These are phyloP conservation scores for Buddleja alternifolia DNA, from an alignment of 257 asterid genomes.

Conservation along the genomic window DNA sequence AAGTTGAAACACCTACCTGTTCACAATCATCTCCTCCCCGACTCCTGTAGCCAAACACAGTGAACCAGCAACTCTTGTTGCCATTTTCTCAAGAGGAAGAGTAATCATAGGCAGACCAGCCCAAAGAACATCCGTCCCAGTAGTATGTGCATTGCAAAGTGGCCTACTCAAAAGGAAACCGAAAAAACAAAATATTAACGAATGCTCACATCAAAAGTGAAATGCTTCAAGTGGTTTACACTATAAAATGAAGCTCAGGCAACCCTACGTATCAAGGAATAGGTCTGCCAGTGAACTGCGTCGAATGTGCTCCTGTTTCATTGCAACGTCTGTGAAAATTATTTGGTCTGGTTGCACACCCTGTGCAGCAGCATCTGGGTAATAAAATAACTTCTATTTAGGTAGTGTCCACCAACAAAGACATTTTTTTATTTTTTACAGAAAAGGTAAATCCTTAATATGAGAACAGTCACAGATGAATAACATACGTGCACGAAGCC, in stretches of 20 bases:
- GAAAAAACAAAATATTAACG: background rate
- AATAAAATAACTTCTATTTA: constrained; percentile 14
- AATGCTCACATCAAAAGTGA: background rate
- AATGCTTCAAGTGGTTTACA: constrained; percentile 4
- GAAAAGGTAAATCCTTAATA: background rate
- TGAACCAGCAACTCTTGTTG: constrained; percentile 99
- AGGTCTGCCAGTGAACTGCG: constrained; percentile 98
- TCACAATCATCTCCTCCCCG: constrained; percentile 96
- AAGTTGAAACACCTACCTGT: constrained; percentile 51
- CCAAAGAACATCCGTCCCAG: constrained; percentile 99
- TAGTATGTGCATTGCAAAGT: constrained; percentile 97
- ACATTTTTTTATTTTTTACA: background rate
- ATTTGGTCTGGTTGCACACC: constrained; percentile 96
- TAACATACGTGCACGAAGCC: constrained; percentile 83
- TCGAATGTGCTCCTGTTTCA: constrained; percentile 95
- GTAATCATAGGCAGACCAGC: constrained; percentile 98
- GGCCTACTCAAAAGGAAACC: constrained; percentile 58
- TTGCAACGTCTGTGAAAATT: constrained; percentile 93
- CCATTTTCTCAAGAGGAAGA: constrained; percentile 99
- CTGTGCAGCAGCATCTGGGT: constrained; percentile 88
- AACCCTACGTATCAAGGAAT: constrained; percentile 85
- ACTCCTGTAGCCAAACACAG: constrained; percentile 96
- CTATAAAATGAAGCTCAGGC: background rate
- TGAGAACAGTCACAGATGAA: constrained; percentile 5
- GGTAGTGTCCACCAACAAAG: background rate